Base-by-base conservation (phyloP, 257 asterid species). In the Plectranthus barbatus region DNA sequence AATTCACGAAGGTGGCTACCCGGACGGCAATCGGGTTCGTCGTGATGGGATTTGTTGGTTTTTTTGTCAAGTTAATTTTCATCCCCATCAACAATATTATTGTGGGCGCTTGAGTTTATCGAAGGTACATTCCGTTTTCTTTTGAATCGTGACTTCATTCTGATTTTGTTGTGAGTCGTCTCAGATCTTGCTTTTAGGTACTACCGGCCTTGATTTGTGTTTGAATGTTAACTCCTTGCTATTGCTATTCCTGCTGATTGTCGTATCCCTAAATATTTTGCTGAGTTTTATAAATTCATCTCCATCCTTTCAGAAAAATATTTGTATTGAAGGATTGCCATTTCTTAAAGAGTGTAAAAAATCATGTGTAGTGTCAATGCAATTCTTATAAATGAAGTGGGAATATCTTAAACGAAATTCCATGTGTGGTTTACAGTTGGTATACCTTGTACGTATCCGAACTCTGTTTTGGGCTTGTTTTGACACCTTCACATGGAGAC, bases 41-140 rank as follows among this genome's bases (percentile, higher is more conserved):
- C 61, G 83, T 74, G 51, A 78, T 78, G 80, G 83, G 83, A 36
- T 78, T 78, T 18, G 83, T 77, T 3, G 83, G 80, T 3, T 78
- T 78, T 17, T 78, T 78, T 65, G 81, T 77, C 33, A 77, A 77
- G 71, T 26, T 77, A 55, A 77, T 77, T 34, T 77, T 77, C 61
- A 77, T 77, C 29, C 79, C 79, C 39, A 77, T 77, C 68, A 77
- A 77, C 78, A 77, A 72, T 29, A 77, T 77, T 50, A 77, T 77
- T 13, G 81, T 77, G 14, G 81, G 78, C 18, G 78, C 81, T 63
- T 67, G 51, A 62, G 7, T 6, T 51, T 13, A 48, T 49, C 41
- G 1, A 23, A 19, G 71, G 62, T 62, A 56, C 37, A 13, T 7
- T 21, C 58, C 13, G 37, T 7, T 11, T 60, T 42, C 18, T 31